Evolutionary conservation across 1,284 basidiomycete species (phyloP).

Genomic region (Golubevia pallescens): DNA sequence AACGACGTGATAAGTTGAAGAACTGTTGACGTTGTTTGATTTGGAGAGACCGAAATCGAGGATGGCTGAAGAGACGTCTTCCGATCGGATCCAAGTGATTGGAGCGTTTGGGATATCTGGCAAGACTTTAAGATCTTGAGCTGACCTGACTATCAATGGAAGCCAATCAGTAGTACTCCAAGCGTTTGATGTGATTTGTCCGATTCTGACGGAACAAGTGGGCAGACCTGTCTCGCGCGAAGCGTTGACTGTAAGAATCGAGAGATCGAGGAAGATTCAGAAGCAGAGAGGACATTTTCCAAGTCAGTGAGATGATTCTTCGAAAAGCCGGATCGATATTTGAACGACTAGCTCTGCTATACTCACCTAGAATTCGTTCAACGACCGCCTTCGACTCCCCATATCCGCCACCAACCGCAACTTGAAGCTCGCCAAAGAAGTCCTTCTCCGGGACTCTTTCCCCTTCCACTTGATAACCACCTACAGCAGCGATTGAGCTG

Average conservation of each 20-base stretch:
- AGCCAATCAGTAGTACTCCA: conserved; percentile 69
- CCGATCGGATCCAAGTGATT: background rate
- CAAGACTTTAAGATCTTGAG: conserved; percentile 46
- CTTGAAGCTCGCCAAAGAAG: conserved; percentile 35
- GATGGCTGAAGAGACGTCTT: background rate
- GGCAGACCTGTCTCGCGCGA: conserved; percentile 35
- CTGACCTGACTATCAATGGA: conserved; percentile 66
- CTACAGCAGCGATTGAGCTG: conserved; percentile 61
- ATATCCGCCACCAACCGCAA: conserved; percentile 65
- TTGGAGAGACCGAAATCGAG: background rate
- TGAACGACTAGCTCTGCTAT: too few relatives aligned
- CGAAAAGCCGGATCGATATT: background rate
- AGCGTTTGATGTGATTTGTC: conserved; percentile 66
- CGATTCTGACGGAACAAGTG: conserved; percentile 66
- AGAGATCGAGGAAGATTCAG: too few relatives aligned
- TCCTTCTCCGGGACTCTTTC: conserved; percentile 6
- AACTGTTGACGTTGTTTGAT: background rate
- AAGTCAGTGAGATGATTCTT: background rate
- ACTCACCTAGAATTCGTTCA: conserved; percentile 49
- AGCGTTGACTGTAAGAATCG: too few relatives aligned
- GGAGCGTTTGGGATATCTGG: conserved; percentile 23
- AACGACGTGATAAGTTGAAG: conserved; percentile 40
- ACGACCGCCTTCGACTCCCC: conserved; percentile 66
- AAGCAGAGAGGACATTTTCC: too few relatives aligned
- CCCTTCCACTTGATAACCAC: conserved; percentile 4